Evolutionary conservation across 1,284 basidiomycete genomes (phyloP).

Genomic region (Melanopsichium pennsylvanicum): DNA sequence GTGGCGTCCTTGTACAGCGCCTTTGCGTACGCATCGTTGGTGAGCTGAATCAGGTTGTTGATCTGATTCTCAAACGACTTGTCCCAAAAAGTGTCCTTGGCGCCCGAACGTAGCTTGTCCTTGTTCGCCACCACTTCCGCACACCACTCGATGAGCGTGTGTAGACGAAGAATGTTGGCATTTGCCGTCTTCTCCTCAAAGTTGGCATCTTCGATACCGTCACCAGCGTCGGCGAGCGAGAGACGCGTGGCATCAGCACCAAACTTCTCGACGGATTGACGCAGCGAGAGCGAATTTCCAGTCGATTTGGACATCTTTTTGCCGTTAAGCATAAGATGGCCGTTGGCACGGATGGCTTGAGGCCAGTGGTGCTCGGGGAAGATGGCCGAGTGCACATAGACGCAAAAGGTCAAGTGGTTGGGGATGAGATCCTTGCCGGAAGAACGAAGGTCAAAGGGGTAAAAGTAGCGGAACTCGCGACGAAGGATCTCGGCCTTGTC

Average conservation of each 20-base stretch:
- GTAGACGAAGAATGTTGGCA: slow-evolving; percentile 91
- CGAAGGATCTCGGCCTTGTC: slow-evolving; percentile 85
- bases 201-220: slow-evolving; percentile 96
- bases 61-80: slow-evolving; percentile 90
- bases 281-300: slow-evolving; percentile 69
- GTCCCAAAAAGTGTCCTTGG: slow-evolving; percentile 71
- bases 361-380: slow-evolving; percentile 97
- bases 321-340: slow-evolving; percentile 96
- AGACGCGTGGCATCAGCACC: slow-evolving; percentile 92
- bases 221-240: slow-evolving; percentile 93
- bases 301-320: slow-evolving; percentile 99
- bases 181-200: slow-evolving; percentile 99
- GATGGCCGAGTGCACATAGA: slow-evolving; percentile 92
- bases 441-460: slow-evolving; percentile 96
- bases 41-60: slow-evolving; percentile 81
- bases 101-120: slow-evolving; percentile 73
- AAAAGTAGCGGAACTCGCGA: slow-evolving; percentile 95
- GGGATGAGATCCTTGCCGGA: slow-evolving; percentile 98
- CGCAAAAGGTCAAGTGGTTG: slow-evolving; percentile 93
- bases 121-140: slow-evolving; percentile 77
- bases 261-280: slow-evolving; percentile 71
- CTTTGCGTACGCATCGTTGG: slow-evolving; percentile 72
- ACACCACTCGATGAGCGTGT: slow-evolving; percentile 91
- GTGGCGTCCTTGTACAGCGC: slow-evolving; percentile 94
- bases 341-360: slow-evolving; percentile 88